Evolutionary conservation across 2,329 filamentous ascomycete species (phyloP).

Genomic region (Aspergillus sp.): DNA sequence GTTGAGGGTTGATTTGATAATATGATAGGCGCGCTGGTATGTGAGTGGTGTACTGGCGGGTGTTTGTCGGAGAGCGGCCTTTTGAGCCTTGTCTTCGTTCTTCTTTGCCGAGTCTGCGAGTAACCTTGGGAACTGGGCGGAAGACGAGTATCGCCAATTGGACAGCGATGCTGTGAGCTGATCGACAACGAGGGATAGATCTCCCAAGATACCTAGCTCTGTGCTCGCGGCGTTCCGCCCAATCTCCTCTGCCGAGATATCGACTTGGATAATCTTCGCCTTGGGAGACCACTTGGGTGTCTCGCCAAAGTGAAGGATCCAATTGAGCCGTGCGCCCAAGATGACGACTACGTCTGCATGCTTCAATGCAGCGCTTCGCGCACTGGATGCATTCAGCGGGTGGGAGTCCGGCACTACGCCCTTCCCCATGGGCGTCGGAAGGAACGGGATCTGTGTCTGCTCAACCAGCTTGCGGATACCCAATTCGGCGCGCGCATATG

Average conservation of each 20-base stretch:
- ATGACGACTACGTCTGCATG: conserved; percentile 60
- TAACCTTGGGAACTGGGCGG: conserved; percentile 35
- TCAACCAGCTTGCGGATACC: conserved; percentile 53
- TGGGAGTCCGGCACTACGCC: conserved; percentile 61
- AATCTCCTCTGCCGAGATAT: conserved; percentile 59
- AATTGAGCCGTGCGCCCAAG: conserved; percentile 60
- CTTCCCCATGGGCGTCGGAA: conserved; percentile 65
- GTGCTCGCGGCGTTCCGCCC: conserved; percentile 56
- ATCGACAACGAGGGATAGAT: conserved; percentile 54
- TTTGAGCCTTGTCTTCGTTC: conserved; percentile 53
- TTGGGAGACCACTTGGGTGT: conserved; percentile 57
- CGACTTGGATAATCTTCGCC: conserved; percentile 60
- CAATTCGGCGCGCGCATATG: conserved; percentile 57
- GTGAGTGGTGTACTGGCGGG: conserved; percentile 47
- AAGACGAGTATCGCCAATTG: conserved; percentile 50
- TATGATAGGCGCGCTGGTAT: conserved; percentile 56
- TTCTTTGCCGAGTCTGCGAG: conserved; percentile 42
- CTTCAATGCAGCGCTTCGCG: conserved; percentile 58
- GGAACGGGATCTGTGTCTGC: conserved; percentile 56
- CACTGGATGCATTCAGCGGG: conserved; percentile 57
- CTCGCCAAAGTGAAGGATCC: conserved; percentile 63
- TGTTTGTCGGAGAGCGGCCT: conserved; percentile 47
- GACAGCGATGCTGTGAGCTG: conserved; percentile 51
- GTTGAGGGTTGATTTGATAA: conserved; percentile 57
- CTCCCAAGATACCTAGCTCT: conserved; percentile 56